phyloP scores from a whole-genome alignment of 2,329 filamentous ascomycete genomes.

The Pyrenophora teres region DNA sequence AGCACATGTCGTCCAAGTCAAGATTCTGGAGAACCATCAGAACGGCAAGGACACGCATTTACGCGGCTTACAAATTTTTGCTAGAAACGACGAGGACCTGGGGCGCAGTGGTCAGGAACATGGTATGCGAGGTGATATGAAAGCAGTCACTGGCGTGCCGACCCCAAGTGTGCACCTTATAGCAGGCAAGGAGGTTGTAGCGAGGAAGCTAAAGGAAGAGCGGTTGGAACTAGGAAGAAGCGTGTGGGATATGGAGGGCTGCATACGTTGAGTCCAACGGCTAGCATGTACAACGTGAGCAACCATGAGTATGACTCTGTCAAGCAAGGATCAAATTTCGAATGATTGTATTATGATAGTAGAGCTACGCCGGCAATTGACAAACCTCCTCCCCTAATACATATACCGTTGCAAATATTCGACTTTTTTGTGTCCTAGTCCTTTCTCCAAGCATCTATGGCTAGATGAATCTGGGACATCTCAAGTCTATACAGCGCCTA shows the following conservation, averaged over 20 bases:
- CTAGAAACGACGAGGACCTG: slow-evolving; percentile 47
- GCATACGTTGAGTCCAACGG: slow-evolving; percentile 16
- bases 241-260: slow-evolving; percentile 28
- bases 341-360: background rate
- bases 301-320: background rate
- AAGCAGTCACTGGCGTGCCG: too few relatives aligned
- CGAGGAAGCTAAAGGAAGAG: slow-evolving; percentile 17
- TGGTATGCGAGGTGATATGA: slow-evolving; percentile 3
- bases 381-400: background rate
- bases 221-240: slow-evolving; percentile 17
- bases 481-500: background rate
- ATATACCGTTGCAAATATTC: background rate
- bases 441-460: background rate
- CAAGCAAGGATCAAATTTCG: background rate
- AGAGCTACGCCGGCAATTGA: background rate
- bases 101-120: slow-evolving; percentile 12
- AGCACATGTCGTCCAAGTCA: slow-evolving; percentile 87
- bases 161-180: too few relatives aligned
- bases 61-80: slow-evolving; percentile 85
- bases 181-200: slow-evolving; percentile 9
- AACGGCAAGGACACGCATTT: slow-evolving; percentile 99
- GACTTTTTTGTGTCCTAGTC: background rate
- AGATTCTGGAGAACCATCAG: slow-evolving; percentile 94
- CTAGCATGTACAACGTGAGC: background rate
- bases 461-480: background rate